Base-by-base conservation (phyloP, 2,329 filamentous ascomycete genomes). In the Trichocomaceae sp. region DNA sequence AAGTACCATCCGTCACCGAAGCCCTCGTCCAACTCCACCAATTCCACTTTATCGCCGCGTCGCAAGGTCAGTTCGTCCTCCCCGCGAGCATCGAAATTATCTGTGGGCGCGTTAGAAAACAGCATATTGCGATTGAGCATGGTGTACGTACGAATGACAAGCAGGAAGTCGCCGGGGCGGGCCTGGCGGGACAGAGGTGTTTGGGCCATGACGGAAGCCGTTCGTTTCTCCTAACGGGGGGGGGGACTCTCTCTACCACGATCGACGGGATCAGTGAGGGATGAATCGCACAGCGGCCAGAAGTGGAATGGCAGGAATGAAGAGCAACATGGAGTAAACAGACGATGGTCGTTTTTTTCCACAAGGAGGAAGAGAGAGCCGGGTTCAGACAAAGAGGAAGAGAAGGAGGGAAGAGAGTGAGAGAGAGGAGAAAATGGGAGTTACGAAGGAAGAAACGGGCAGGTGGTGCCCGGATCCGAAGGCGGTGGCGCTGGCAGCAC, bases 31-130 rank as follows among this genome's bases (percentile, higher is more conserved):
- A 83, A 73, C 69, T 85, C 83, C 31, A 84, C 77, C 52, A 85
- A 72, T 68, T 84, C 78, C 60, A 85, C 79, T 62, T 79, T 79
- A 63, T 85, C 82, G 47, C 81, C 91, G 67, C 95, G 95, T 54
- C 83, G 78, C 61, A 99, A 79, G 63, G 84, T 95, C 66, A 99
- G 79, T 78, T 99, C 93, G 74, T 99, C 93, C 56, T 88, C 87
- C 71, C 90, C 95, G 62, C 93, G 85, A 56, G 92, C 91, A 63
- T 85, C 78, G 71, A 99, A 97, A 73, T 96, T 90, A 74, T 99
- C 90, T 95, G 61, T n/a, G 45, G n/a, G 58, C 52, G 54, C 19
- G 51, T 69, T 74, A 55, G 56, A 39, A 56, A 52, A 35, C 42
- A 54, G 10, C 48, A 37, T 1, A 17, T 23, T 22, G 13, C 20